Evolutionary conservation across 2,329 filamentous ascomycete genomes (phyloP).

Genomic region (Pleoardoris graminearum): DNA sequence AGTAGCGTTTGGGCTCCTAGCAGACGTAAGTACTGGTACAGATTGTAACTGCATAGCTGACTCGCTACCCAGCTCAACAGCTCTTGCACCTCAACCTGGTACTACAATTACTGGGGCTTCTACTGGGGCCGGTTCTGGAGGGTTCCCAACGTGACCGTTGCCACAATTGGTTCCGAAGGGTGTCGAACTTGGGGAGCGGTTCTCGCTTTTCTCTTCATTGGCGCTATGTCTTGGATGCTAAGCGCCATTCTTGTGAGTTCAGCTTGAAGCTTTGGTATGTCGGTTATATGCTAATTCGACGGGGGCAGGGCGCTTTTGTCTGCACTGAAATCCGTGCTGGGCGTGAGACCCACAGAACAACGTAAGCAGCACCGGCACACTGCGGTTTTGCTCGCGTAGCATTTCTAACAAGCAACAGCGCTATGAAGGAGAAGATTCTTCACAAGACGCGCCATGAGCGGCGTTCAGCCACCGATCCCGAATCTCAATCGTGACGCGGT

Average conservation of each 20-base stretch:
- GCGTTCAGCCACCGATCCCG: too few relatives aligned
- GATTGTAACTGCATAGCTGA: slow-evolving; percentile 7
- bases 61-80: slow-evolving; percentile 11
- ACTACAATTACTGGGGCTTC: slow-evolving; percentile 16
- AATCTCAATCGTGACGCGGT: too few relatives aligned
- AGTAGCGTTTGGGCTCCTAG: slow-evolving; percentile 15
- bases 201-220: slow-evolving; percentile 14
- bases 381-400: background rate
- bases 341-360: slow-evolving; percentile 2
- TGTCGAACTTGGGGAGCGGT: slow-evolving; percentile 10
- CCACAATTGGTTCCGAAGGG: background rate
- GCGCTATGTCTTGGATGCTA: slow-evolving; percentile 11
- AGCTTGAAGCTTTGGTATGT: background rate
- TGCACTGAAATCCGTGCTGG: slow-evolving; percentile 9
- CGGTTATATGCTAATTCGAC: background rate
- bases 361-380: background rate
- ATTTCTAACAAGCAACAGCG: background rate
- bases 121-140: slow-evolving; percentile 20
- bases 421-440: slow-evolving; percentile 3
- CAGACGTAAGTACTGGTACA: slow-evolving; percentile 6
- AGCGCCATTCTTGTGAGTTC: slow-evolving; percentile 14
- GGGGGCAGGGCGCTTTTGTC: slow-evolving; percentile 5
- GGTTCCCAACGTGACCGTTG: background rate
- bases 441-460: slow-evolving; percentile 6
- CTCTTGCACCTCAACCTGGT: slow-evolving; percentile 15